Evolutionary conservation across 2,329 filamentous ascomycete species (phyloP).

Genomic region (Fusarium ambrosium): DNA sequence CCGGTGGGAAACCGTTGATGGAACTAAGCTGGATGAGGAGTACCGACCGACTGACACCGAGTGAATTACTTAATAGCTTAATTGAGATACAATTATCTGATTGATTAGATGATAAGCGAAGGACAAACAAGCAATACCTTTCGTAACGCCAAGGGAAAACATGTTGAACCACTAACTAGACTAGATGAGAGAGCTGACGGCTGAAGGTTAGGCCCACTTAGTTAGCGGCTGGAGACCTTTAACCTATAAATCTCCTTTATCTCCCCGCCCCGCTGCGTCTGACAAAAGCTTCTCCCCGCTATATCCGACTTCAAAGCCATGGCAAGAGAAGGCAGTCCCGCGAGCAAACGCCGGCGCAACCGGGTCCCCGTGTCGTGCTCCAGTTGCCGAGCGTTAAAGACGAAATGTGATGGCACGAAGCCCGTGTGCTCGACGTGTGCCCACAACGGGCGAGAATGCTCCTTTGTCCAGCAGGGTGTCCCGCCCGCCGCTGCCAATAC

Average conservation of each 20-base stretch:
- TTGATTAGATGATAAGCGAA: background rate
- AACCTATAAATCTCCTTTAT: background rate
- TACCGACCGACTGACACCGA: background rate
- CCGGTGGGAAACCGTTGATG: background rate
- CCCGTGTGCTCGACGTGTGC: background rate
- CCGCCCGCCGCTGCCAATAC: background rate
- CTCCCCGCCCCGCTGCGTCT: background rate
- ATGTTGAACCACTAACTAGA: background rate
- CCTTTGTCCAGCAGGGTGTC: background rate
- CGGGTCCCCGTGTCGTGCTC: background rate
- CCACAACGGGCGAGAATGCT: background rate
- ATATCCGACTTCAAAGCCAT: background rate
- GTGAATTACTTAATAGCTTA: background rate
- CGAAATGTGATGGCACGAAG: background rate
- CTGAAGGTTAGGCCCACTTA: background rate
- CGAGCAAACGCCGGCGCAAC: background rate
- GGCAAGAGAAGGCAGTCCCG: background rate
- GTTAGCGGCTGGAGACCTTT: background rate
- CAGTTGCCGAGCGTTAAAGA: background rate
- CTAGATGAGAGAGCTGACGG: background rate
- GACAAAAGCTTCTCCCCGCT: background rate
- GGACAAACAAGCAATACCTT: background rate
- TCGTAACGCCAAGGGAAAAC: background rate
- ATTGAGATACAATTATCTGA: background rate
- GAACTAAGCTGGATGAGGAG: background rate